These are phyloP conservation scores for Mayamaea pseudoterrestris DNA, from an alignment of 108 stramenopile genomes.

Conservation along the genomic window DNA sequence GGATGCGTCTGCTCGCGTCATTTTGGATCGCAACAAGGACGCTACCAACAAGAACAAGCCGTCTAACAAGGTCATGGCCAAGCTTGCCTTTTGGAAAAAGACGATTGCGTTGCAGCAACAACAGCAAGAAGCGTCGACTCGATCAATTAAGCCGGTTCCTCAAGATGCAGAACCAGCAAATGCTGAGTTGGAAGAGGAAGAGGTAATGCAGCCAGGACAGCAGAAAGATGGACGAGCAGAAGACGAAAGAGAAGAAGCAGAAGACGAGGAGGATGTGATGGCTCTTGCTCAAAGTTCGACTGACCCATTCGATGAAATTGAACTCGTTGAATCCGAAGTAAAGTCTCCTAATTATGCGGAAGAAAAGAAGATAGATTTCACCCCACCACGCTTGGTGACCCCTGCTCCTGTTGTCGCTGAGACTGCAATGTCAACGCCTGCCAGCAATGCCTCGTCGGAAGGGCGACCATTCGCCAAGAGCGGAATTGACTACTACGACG, in stretches of 20 bases:
- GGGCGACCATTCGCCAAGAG: conserved; percentile 20
- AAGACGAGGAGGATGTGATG: conserved; percentile 1
- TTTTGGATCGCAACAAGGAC: conserved; percentile 25
- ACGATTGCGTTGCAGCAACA: background rate
- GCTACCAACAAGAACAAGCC: background rate
- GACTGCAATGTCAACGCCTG: background rate
- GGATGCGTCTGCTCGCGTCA: conserved; percentile 16
- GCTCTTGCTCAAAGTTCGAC: background rate
- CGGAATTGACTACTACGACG: conserved; percentile 60
- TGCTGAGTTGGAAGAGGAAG: background rate
- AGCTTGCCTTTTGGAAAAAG: background rate
- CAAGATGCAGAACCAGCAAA: background rate
- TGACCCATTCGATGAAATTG: too few species aligned
- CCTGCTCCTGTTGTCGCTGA: background rate
- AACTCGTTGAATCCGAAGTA: too few species aligned
- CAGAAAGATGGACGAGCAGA: too few species aligned
- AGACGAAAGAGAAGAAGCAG: background rate
- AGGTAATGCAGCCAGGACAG: background rate
- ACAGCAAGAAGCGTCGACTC: background rate
- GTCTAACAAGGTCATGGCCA: background rate
- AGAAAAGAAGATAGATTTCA: too few species aligned
- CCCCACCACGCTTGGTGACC: too few species aligned
- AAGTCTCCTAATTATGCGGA: too few species aligned
- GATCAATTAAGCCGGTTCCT: background rate
- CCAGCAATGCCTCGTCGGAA: background rate